A percentile compares a stretch with the other conserved stretches of the same genome.
Conservation (phyloP, 768 basidiomycete genomes). For the Hydnomerulius pinastri region DNA sequence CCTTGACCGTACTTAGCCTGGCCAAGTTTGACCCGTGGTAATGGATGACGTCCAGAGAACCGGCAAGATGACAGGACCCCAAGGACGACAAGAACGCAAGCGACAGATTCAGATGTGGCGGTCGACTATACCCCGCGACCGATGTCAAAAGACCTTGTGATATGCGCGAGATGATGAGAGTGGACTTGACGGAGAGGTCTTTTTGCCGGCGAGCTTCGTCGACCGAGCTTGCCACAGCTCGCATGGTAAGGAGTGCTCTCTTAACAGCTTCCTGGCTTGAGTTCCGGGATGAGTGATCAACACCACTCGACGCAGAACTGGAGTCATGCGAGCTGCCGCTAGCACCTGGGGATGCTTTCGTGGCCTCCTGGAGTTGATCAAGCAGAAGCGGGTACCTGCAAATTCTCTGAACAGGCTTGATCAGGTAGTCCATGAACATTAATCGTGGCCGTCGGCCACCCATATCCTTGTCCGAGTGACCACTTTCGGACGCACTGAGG, state of each 20-base stretch:
- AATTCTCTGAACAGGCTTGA: constrained; percentile 95
- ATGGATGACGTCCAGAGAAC: constrained; percentile 87
- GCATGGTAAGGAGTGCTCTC: constrained; percentile 70
- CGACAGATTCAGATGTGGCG: constrained; percentile 42
- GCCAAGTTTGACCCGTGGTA: constrained; percentile 49
- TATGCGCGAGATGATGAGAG: constrained; percentile 70
- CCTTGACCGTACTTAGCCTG: constrained; percentile 55
- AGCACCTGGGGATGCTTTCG: background rate
- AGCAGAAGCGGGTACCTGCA: constrained; percentile 95
- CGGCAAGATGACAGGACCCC: constrained; percentile 77
- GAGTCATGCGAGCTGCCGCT: background rate
- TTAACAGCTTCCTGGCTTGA: constrained; percentile 18
- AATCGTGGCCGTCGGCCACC: constrained; percentile 43
- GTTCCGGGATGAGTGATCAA: background rate
- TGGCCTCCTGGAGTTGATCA: constrained; percentile 54
- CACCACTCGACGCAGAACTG: background rate
- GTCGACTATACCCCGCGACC: constrained; percentile 28
- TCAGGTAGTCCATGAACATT: constrained; percentile 84
- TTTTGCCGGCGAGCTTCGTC: constrained; percentile 76
- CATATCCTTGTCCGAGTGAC: constrained; percentile 31
- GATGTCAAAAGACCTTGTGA: constrained; percentile 36
- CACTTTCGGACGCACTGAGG: constrained; percentile 31
- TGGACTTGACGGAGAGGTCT: constrained; percentile 65
- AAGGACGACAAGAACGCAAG: constrained; percentile 70
- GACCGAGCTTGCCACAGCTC: constrained; percentile 71